These are phyloP conservation scores for Stentor roeselii DNA, from an alignment of 73 alveolate genomes.

Conservation along the genomic window DNA sequence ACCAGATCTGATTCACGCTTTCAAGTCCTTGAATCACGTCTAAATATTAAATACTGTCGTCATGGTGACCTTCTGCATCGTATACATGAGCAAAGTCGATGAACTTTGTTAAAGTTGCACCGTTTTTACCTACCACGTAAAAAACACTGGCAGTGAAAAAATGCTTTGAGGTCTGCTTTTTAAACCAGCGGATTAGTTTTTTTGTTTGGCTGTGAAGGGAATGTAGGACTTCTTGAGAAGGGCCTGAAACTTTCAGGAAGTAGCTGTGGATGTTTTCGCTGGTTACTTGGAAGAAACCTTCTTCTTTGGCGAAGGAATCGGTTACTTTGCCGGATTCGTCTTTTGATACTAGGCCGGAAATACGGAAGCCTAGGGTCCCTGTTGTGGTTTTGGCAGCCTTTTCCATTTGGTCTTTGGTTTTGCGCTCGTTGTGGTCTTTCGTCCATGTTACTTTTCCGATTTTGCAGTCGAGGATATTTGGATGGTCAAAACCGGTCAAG, in stretches of 20 bases:
- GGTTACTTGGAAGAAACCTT: background rate
- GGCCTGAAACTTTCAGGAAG: background rate
- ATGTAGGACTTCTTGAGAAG: background rate
- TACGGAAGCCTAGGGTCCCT: slow-evolving; percentile 26
- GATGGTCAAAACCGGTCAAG: slow-evolving; percentile 17
- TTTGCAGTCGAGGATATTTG: slow-evolving; percentile 19
- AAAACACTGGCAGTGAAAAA: background rate
- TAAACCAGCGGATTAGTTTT: background rate
- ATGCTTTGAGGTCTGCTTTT: background rate
- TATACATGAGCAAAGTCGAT: slow-evolving; percentile 23
- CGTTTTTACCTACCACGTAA: background rate
- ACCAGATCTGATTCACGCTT: background rate
- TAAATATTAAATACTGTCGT: no score
- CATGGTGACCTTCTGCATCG: slow-evolving; percentile 3
- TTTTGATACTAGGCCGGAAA: slow-evolving; percentile 8
- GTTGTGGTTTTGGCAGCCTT: slow-evolving; percentile 21
- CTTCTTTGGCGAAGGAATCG: background rate
- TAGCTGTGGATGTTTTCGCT: background rate
- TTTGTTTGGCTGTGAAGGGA: background rate
- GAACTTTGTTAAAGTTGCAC: background rate
- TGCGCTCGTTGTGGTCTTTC: slow-evolving; percentile 2
- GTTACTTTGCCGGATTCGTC: slow-evolving; percentile 1
- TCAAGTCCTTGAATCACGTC: slow-evolving; percentile 4
- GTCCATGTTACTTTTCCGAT: slow-evolving; percentile 27
- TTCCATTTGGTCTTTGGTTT: background rate